A percentile compares a stretch with the other conserved stretches of the same genome.
Conservation (phyloP, 2,329 filamentous ascomycete species). For the Claviceps sorghi region DNA sequence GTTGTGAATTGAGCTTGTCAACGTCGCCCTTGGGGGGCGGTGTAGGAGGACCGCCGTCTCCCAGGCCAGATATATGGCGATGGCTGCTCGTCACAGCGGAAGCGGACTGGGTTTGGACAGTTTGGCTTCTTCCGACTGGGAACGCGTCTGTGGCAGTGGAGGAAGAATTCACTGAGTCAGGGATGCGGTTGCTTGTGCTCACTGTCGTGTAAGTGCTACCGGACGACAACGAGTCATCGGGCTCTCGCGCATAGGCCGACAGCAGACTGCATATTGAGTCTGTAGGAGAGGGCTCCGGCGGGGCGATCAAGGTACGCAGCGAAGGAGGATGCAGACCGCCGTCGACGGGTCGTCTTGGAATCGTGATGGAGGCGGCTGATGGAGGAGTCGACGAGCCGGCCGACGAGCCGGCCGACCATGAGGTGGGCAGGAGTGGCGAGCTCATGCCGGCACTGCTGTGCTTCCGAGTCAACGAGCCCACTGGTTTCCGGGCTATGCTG, state of each 20-base stretch:
- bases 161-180: background rate
- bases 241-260: conserved; percentile 38
- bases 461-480: conserved; percentile 5
- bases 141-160: background rate
- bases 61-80: background rate
- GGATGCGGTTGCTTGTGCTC: conserved; percentile 1
- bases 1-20: conserved; percentile 7
- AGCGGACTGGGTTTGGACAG: background rate
- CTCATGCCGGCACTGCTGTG: background rate
- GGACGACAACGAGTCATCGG: conserved; percentile 21
- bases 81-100: background rate
- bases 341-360: conserved; percentile 22
- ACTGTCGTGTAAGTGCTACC: conserved; percentile 5
- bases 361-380: conserved; percentile 15
- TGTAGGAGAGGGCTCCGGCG: conserved; percentile 24
- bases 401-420: background rate
- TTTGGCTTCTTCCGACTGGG: background rate
- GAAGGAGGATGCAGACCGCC: conserved; percentile 1
- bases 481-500: conserved; percentile 10
- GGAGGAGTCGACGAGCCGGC: background rate
- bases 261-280: conserved; percentile 40
- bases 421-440: conserved; percentile 10
- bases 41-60: conserved; percentile 2
- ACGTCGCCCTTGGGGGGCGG: conserved; percentile 16
- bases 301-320: conserved; percentile 6